Base-by-base conservation (phyloP, 2,329 filamentous ascomycete species). In the Chaetomium sp. region DNA sequence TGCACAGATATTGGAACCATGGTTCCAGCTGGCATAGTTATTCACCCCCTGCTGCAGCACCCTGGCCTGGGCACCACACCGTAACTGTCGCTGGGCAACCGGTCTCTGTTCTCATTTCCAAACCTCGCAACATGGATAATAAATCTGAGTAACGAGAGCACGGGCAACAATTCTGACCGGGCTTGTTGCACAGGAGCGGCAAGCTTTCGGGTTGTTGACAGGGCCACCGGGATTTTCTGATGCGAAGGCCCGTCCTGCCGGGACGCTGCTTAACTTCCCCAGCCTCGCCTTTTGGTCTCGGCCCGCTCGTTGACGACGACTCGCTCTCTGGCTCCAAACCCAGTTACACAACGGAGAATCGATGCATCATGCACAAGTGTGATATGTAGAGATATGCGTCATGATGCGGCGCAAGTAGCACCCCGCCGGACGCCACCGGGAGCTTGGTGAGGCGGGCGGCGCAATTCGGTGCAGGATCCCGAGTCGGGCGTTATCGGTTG, bases 1-100 rank as follows among this genome's bases (percentile, higher is more conserved):
- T 47, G 55, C 59, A 62, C 49, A 31, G 62, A 58, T 64, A 60
- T 60, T 25, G 53, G 54, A 61, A 53, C 47, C 60, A 60, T 42
- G 38, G 57, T 33, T 29, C 60, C 33, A 27, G 12, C 38, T 35
- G 51, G 60, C 53, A 55, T 42, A n/a, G n/a, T n/a, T n/a, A 50
- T 53, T 57, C 19, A n/a, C 19, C 9, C 35, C 53, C 25, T 57
- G 60, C 53, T 50, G 53, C 31, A 62, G 21, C n/a, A 50, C 42
- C 38, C 25, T 53, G 38, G 16, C 38, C 38, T 42, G 38, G 42
- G 54, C 51, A 56, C 49, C 27, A 35, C 31, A 63, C 54, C 51
- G 19, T 10, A 42, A 25, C 50, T 29, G 62, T 60, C 56, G 49
- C 57, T 45, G 33, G 59, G 53, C 59, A 58, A 65, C 54, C 56